A percentile compares a stretch with the other conserved stretches of the same genome.
These are phyloP conservation scores for Phytophthora rubi DNA, from an alignment of 352 stramenopile species.

Conservation along the genomic window DNA sequence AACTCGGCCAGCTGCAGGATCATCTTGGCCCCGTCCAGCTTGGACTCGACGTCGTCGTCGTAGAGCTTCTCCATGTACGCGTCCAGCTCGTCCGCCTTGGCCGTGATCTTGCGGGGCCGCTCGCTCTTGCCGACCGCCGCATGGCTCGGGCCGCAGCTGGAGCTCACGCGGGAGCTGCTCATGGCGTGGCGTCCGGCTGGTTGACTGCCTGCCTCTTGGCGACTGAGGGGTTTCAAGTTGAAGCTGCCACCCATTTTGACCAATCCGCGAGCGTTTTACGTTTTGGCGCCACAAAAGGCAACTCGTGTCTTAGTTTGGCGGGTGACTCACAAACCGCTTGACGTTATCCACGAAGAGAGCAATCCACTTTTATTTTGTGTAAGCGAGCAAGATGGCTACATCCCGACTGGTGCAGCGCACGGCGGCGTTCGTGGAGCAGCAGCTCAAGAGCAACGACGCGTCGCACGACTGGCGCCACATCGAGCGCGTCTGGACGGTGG, in stretches of 20 bases:
- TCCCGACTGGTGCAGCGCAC: slow-evolving; percentile 73
- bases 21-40: slow-evolving; percentile 89
- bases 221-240: slow-evolving; percentile 38
- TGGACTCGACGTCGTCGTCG: slow-evolving; percentile 89
- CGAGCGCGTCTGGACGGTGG: slow-evolving; percentile 85
- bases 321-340: not conserved
- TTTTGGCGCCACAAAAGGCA: slow-evolving; percentile 26
- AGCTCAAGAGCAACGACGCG: slow-evolving; percentile 79
- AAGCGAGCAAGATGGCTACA: slow-evolving; percentile 38
- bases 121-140: slow-evolving; percentile 23
- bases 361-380: slow-evolving; percentile 3
- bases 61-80: slow-evolving; percentile 96
- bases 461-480: slow-evolving; percentile 91
- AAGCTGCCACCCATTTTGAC: slow-evolving; percentile 19
- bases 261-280: slow-evolving; percentile 5
- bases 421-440: slow-evolving; percentile 73
- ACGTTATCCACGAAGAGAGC: slow-evolving; percentile 2
- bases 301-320: slow-evolving; percentile 15
- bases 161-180: slow-evolving; percentile 40
- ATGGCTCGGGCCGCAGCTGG: slow-evolving; percentile 23
- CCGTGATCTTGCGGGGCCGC: slow-evolving; percentile 62
- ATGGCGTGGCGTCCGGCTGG: slow-evolving; percentile 7
- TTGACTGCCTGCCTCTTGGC: not conserved
- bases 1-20: slow-evolving; percentile 92
- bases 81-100: slow-evolving; percentile 85